phyloP scores from a whole-genome alignment of 192 early-diverging fungal species.

The Backusella morwellensis region DNA sequence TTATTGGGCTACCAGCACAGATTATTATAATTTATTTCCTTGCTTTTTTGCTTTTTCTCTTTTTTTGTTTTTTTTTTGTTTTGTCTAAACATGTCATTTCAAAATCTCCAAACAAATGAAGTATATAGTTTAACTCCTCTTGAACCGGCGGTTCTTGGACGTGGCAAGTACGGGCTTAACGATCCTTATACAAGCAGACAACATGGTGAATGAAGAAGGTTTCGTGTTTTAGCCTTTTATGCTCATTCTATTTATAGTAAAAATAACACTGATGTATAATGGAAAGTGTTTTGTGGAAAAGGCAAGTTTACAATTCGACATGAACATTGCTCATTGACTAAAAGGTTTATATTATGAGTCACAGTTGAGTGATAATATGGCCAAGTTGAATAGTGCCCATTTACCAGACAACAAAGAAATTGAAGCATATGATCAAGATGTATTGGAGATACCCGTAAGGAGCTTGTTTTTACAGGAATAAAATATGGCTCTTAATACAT shows the following conservation, averaged over 20 bases:
- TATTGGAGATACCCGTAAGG: neutral
- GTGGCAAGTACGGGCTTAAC: neutral
- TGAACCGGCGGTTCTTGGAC: neutral
- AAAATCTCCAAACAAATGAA: slow-evolving; percentile 5
- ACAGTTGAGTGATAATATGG: neutral
- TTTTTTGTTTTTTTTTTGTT: neutral
- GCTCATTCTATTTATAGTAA: neutral
- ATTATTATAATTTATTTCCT: too few species aligned
- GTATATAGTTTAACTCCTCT: neutral
- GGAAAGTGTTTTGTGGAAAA: neutral
- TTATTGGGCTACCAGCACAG: too few species aligned
- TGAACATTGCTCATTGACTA: neutral
- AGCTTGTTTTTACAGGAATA: too few species aligned
- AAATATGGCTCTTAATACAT: too few species aligned
- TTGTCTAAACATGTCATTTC: neutral
- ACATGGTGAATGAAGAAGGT: neutral
- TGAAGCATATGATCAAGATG: neutral
- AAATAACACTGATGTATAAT: neutral
- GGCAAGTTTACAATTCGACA: neutral
- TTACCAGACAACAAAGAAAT: neutral
- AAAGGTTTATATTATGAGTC: neutral
- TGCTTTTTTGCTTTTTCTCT: neutral
- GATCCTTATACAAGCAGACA: neutral
- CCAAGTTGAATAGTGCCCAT: neutral
- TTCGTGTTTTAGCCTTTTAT: neutral